phyloP scores from a whole-genome alignment of 1,284 basidiomycete genomes.

The Tilletia caries region DNA sequence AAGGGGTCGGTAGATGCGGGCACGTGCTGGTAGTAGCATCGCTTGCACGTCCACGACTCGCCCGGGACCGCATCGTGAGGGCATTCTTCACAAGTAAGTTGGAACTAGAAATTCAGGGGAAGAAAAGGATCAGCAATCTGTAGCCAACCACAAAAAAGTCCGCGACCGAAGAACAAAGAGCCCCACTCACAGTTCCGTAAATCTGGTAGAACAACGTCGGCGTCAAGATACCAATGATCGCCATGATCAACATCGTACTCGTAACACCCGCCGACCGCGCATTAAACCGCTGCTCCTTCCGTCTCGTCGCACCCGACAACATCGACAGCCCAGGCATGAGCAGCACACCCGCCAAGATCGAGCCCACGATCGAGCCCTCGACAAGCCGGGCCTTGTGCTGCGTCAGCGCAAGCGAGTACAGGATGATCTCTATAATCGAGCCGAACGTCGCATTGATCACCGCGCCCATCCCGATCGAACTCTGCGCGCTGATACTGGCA shows the following conservation, averaged over 20 bases:
- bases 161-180: too few species aligned
- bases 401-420: conserved; percentile 84
- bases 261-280: conserved; percentile 97
- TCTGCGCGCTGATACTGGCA: conserved; percentile 94
- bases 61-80: conserved; percentile 56
- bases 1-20: conserved; percentile 90
- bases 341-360: conserved; percentile 88
- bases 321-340: conserved; percentile 97
- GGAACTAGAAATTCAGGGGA: conserved; percentile 63
- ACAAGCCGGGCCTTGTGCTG: conserved; percentile 88
- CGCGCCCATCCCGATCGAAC: conserved; percentile 97
- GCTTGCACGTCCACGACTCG: conserved; percentile 72
- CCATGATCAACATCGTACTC: conserved; percentile 99
- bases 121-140: conserved; percentile 16
- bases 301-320: conserved; percentile 84
- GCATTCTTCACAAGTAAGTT: conserved; percentile 87
- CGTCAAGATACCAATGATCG: conserved; percentile 91
- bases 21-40: conserved; percentile 92
- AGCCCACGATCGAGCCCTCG: conserved; percentile 91
- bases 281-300: conserved; percentile 97
- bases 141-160: too few species aligned
- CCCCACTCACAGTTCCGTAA: conserved; percentile 90
- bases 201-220: conserved; percentile 98
- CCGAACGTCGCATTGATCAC: conserved; percentile 99
- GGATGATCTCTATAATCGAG: conserved; percentile 92